These are phyloP conservation scores for Lyophyllum atratum DNA, from an alignment of 768 basidiomycete species.

Conservation along the genomic window DNA sequence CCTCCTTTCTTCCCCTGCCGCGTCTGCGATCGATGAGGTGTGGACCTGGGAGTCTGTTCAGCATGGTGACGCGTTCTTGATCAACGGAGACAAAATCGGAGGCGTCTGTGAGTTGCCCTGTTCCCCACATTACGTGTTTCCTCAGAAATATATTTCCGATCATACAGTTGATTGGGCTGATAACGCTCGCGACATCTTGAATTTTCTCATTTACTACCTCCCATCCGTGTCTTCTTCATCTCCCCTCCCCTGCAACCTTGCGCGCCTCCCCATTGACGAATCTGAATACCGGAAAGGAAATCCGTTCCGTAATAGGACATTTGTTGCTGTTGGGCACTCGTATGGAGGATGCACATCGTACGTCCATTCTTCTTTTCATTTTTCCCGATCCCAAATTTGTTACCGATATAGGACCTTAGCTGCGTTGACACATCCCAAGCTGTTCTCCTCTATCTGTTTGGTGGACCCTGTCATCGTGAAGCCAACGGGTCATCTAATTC, in stretches of 20 bases:
- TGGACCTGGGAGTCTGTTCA: conserved; percentile 86
- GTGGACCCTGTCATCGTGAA: conserved; percentile 75
- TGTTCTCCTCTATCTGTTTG: conserved; percentile 74
- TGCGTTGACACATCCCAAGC: conserved; percentile 58
- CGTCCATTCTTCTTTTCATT: conserved; percentile 28
- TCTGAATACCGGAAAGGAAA: conserved; percentile 38
- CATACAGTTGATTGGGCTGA: conserved; percentile 75
- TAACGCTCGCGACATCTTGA: conserved; percentile 74
- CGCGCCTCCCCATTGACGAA: conserved; percentile 45
- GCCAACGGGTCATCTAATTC: conserved; percentile 13
- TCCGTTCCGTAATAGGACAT: conserved; percentile 54
- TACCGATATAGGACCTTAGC: conserved; percentile 53
- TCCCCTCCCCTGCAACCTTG: conserved; percentile 53
- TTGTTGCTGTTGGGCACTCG: conserved; percentile 81
- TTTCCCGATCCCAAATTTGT: background rate
- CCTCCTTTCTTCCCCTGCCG: conserved; percentile 48
- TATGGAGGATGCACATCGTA: conserved; percentile 80
- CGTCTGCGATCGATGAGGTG: conserved; percentile 55
- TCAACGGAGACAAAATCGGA: conserved; percentile 62
- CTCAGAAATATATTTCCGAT: background rate
- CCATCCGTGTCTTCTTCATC: conserved; percentile 41
- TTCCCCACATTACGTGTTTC: background rate
- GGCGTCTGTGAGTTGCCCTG: conserved; percentile 52
- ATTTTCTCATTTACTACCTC: conserved; percentile 71
- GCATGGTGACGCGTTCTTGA: conserved; percentile 80